Conservation (phyloP, 345 rosid species). For the Linum trigynum region DNA sequence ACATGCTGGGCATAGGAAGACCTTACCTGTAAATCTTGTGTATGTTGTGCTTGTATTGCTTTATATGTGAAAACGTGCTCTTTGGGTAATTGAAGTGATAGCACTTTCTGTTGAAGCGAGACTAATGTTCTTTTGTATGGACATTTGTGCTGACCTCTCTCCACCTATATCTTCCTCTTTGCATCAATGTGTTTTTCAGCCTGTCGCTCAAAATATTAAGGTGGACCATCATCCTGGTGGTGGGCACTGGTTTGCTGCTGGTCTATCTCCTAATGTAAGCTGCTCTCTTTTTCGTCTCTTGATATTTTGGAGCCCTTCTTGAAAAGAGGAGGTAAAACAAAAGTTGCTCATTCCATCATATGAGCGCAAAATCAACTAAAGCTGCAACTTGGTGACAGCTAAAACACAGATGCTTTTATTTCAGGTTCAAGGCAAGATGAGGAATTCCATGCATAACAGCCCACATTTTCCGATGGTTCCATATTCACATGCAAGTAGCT, state of each 20-base stretch:
- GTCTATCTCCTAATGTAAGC: conserved; percentile 91
- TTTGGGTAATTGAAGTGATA: not conserved
- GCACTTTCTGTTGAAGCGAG: not conserved
- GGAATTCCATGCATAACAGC: conserved; percentile 61
- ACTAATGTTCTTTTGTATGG: not conserved
- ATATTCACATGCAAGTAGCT: conserved; percentile 65
- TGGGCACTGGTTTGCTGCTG: conserved; percentile 99
- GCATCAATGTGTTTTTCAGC: conserved; percentile 29
- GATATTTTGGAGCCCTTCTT: conserved; percentile 10
- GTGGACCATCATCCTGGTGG: conserved; percentile 99
- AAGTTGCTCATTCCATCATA: too few species aligned
- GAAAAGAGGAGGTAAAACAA: not conserved
- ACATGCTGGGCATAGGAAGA: not conserved
- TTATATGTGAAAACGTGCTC: not conserved
- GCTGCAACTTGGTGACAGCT: not conserved
- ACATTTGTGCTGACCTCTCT: too few species aligned
- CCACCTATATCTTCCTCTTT: not conserved
- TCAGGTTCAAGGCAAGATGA: conserved; percentile 68
- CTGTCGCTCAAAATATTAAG: conserved; percentile 77
- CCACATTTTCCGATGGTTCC: conserved; percentile 70
- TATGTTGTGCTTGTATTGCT: not conserved
- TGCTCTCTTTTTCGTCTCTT: conserved; percentile 8
- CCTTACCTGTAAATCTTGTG: not conserved
- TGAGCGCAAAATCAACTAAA: not conserved
- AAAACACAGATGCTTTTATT: not conserved